Evolutionary conservation across 1,284 basidiomycete species (phyloP).

Genomic region (Moesziomyces sp.): DNA sequence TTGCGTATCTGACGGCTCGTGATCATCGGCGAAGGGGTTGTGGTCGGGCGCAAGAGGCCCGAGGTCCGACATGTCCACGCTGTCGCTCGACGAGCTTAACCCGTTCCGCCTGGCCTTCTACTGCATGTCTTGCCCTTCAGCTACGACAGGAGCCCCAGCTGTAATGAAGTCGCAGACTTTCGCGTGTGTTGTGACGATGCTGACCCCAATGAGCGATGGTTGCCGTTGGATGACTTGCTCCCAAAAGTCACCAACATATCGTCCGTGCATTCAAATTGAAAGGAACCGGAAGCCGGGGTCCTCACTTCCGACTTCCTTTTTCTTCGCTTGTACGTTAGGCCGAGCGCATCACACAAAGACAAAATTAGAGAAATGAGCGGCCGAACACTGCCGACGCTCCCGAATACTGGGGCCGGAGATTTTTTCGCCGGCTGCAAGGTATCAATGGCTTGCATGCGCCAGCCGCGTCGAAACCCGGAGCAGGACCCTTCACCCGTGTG

Average conservation of each 20-base stretch:
- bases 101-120: neutral
- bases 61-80: slow-evolving; percentile 20
- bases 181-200: too few relatives aligned
- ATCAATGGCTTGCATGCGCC: neutral
- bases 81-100: neutral
- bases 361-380: neutral
- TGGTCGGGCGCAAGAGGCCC: slow-evolving; percentile 24
- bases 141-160: too few relatives aligned
- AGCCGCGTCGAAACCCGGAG: neutral
- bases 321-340: neutral
- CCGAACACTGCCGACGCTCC: neutral
- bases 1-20: slow-evolving; percentile 2
- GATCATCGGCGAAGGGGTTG: slow-evolving; percentile 42
- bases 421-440: neutral
- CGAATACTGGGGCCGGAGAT: neutral
- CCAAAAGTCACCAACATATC: too few relatives aligned
- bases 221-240: too few relatives aligned
- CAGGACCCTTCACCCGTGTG: too few relatives aligned
- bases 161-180: too few relatives aligned
- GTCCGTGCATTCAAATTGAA: too few relatives aligned
- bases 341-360: neutral
- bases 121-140: neutral
- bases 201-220: too few relatives aligned
- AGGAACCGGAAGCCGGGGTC: too few relatives aligned
- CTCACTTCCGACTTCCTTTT: too few relatives aligned